These are phyloP conservation scores for Acanthamoeba quina DNA, from an alignment of 208 protist species.

Conservation along the genomic window DNA sequence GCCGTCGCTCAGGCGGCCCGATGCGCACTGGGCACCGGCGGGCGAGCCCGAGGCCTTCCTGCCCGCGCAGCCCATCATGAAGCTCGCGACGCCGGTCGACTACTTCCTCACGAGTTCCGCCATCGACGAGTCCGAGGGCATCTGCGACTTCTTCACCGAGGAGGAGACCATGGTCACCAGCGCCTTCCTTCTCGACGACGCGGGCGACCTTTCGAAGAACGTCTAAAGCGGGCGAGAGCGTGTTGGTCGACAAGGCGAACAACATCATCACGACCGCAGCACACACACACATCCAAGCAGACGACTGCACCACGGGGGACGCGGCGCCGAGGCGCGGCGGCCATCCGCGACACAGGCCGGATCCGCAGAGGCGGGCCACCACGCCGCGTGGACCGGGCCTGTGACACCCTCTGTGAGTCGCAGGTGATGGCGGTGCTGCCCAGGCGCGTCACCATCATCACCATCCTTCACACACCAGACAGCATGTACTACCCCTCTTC, in stretches of 20 bases:
- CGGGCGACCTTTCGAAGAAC: not conserved
- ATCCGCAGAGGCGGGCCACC: too few species aligned
- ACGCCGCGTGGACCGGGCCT: too few species aligned
- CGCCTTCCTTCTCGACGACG: not conserved
- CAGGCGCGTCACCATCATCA: too few species aligned
- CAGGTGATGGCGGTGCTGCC: too few species aligned
- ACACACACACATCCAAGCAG: not conserved
- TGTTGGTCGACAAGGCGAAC: not conserved
- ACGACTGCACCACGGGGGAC: not conserved
- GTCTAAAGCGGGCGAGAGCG: not conserved
- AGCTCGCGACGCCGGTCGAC: conserved; percentile 61
- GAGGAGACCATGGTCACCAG: conserved; percentile 42
- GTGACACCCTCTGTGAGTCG: too few species aligned
- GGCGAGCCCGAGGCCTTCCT: not conserved
- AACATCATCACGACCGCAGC: not conserved
- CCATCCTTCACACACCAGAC: too few species aligned
- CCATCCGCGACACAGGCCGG: too few species aligned
- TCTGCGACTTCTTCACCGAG: conserved; percentile 62
- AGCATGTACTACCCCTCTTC: too few species aligned
- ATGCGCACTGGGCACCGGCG: not conserved
- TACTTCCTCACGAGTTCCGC: conserved; percentile 42
- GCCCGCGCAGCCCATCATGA: conserved; percentile 2
- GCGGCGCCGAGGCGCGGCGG: too few species aligned
- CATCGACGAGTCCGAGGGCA: conserved; percentile 45
- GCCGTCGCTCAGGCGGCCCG: not conserved